These are phyloP conservation scores for Collariella sp. DNA, from an alignment of 495 filamentous ascomycete genomes.

Conservation along the genomic window DNA sequence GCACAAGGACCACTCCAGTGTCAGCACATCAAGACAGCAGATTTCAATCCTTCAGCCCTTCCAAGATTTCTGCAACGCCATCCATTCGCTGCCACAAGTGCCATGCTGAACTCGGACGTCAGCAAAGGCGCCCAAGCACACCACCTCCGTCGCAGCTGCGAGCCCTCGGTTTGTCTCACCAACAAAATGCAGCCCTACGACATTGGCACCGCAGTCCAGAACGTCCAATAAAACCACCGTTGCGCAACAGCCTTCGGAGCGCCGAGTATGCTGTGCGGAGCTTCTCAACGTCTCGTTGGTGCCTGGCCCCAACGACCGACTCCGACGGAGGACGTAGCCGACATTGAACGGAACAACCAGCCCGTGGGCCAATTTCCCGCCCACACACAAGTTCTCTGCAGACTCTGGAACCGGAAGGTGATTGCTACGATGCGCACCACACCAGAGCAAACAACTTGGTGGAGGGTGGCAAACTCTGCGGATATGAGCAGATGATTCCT, in stretches of 20 bases:
- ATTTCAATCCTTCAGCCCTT: neutral
- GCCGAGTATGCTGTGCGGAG: neutral
- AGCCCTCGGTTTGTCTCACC: neutral
- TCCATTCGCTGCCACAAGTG: neutral
- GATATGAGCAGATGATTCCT: too few species aligned
- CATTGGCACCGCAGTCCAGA: too few species aligned
- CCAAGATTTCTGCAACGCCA: neutral
- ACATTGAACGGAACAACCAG: too few species aligned
- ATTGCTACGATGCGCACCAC: too few species aligned
- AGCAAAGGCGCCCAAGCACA: neutral
- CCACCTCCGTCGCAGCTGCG: too few species aligned
- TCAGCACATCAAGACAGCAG: neutral
- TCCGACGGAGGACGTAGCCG: too few species aligned
- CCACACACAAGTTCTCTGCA: slow-evolving; percentile 9
- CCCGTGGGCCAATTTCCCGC: neutral
- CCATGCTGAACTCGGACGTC: neutral
- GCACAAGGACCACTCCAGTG: neutral
- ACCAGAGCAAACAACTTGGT: too few species aligned
- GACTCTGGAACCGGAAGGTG: too few species aligned
- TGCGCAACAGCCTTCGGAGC: slow-evolving; percentile 1
- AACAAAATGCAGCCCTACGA: slow-evolving; percentile 3
- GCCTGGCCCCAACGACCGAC: too few species aligned
- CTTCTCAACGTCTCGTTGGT: neutral
- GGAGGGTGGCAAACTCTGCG: too few species aligned
- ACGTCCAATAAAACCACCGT: too few species aligned